Percentiles rank a stretch among this genome's conserved stretches.
These are phyloP conservation scores for Tricholoma flavovirens DNA, from an alignment of 768 basidiomycete genomes.

Conservation along the genomic window DNA sequence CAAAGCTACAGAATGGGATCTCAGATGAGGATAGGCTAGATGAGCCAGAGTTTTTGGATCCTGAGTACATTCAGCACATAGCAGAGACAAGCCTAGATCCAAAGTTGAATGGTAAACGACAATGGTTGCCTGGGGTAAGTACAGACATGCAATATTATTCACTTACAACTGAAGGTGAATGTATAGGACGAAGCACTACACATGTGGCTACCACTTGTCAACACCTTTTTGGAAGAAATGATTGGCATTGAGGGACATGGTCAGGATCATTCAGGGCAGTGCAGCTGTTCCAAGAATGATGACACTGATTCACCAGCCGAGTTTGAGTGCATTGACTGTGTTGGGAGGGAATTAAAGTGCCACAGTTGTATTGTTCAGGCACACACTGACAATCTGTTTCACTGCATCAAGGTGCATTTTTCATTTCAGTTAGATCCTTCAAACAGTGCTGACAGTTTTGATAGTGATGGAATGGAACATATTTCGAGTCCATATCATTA, in stretches of 20 bases:
- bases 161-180: background rate
- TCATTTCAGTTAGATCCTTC: background rate
- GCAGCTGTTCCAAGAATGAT: too few species aligned
- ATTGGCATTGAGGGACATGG: constrained; percentile 2
- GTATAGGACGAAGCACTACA: constrained; percentile 5
- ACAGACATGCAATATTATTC: background rate
- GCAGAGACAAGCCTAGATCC: background rate
- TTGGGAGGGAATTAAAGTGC: background rate
- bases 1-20: too few species aligned
- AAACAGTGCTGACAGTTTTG: background rate
- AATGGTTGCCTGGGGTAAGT: background rate
- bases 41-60: background rate
- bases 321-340: constrained; percentile 7
- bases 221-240: constrained; percentile 6
- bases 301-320: background rate
- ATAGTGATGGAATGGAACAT: too few species aligned
- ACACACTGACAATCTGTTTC: too few species aligned
- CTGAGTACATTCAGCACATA: background rate
- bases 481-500: too few species aligned
- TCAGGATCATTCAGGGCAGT: too few species aligned
- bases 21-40: background rate
- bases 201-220: background rate
- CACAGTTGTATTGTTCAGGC: constrained; percentile 1
- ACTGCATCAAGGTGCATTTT: background rate
- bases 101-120: background rate